Evolutionary conservation across 345 rosid species (phyloP), one percentile per base, ranked within the genome.

Genomic region (Eucalyptus pumila): DNA sequence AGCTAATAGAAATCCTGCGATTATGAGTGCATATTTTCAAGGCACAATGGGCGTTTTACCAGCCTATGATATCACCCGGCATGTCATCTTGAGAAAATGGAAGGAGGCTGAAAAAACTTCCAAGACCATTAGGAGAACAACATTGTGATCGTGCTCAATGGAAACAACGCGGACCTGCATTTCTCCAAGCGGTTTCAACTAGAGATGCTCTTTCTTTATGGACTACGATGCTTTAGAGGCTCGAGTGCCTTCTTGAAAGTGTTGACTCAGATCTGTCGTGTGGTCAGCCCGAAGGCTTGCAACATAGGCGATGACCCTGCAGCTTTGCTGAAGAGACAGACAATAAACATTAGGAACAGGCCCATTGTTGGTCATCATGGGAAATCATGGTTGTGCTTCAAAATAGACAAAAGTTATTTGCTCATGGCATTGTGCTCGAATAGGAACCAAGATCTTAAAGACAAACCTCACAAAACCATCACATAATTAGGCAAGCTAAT

Each of bases 151-250:
- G 95, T 97, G 99, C 94, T 97, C 21, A 96, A 94, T 15, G 99
- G 97, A 19, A 97, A 95, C 95, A 97, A 95, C 92, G 96, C 97
- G 56, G 98, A 96, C 88, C 94, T 96, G 89, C 97, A 96, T 56
- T 96, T 87, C 91, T 96, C 45, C 92, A 96, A 87, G 99, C 97
- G 4, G 97, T 96, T 88, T 90, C 96, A n/a, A 91, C 93, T 0
- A 97, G 95, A 90, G 97, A 95, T 87, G 96, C 97, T 93, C 94
- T 2, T 93, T 92, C 86, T 96, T 96, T 91, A 96, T 94, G 96
- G 98, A 96, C 91, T 95, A 97, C 15, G 94, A 98, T 10, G 99
- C 99, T 10, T 95, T 96, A 2, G 99, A 96, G 91, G 92, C 99
- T 30, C 90, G 90, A 94, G 91, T 65, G 97, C 99, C 24, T 96